A percentile compares a stretch with the other conserved stretches of the same genome.
phyloP scores from a whole-genome alignment of 129 eudicot genomes.

The Lactuca saligna region DNA sequence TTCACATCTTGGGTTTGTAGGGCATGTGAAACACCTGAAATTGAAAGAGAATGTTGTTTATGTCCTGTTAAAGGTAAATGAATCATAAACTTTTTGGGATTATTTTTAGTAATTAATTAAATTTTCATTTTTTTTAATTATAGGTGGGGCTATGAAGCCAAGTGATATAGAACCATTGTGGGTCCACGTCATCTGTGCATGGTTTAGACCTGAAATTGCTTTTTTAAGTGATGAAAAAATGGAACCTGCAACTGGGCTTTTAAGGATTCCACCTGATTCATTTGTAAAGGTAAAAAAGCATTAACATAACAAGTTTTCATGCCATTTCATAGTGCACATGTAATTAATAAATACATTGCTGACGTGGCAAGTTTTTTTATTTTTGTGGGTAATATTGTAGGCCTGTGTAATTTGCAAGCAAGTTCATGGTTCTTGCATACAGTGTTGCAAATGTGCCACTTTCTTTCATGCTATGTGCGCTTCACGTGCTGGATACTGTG shows the following conservation, averaged over 20 bases:
- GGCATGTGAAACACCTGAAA: constrained; percentile 85
- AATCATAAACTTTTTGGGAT: not conserved
- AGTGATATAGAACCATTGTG: constrained; percentile 71
- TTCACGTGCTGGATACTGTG: constrained; percentile 76
- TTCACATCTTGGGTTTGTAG: constrained; percentile 98
- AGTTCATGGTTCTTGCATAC: constrained; percentile 87
- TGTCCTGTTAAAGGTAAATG: constrained; percentile 89
- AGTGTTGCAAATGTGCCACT: constrained; percentile 91
- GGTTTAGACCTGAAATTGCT: constrained; percentile 88
- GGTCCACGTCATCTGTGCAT: constrained; percentile 96
- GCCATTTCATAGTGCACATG: no score
- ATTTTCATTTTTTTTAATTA: constrained; percentile 14
- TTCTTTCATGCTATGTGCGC: constrained; percentile 87
- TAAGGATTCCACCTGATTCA: constrained; percentile 60
- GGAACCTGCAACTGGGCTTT: constrained; percentile 94
- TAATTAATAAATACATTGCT: no score
- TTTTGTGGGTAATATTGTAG: constrained; percentile 38
- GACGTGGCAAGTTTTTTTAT: not conserved
- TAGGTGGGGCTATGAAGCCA: constrained; percentile 99
- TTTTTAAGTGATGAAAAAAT: constrained; percentile 64
- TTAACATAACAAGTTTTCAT: no score
- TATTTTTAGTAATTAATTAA: not conserved
- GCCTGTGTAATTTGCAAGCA: constrained; percentile 83
- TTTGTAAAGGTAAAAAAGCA: constrained; percentile 62
- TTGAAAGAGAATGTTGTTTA: constrained; percentile 79